A percentile compares a stretch with the other conserved stretches of the same genome.
Conservation (phyloP, 257 asterid species). For the Nicotiana obtusifolia region DNA sequence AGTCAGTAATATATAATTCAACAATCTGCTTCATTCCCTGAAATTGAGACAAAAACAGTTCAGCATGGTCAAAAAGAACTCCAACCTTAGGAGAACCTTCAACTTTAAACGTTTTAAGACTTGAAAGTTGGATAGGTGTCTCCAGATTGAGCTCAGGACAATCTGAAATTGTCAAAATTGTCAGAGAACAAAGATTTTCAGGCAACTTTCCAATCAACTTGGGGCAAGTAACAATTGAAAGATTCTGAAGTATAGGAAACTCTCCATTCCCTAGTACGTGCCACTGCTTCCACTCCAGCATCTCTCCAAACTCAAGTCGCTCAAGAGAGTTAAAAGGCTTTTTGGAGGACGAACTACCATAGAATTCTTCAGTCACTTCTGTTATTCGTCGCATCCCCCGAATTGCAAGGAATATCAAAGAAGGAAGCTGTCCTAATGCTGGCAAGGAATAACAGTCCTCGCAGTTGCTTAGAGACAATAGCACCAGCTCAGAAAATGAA, state of each 20-base stretch:
- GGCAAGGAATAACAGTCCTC: background rate
- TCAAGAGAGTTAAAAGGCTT: slow-evolving; percentile 4
- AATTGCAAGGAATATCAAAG: background rate
- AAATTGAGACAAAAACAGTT: background rate
- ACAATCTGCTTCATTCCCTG: background rate
- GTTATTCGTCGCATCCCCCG: background rate
- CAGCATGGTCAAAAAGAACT: background rate
- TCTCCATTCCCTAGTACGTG: background rate
- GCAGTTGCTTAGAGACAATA: background rate
- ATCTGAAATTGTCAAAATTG: background rate
- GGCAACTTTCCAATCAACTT: slow-evolving; percentile 7
- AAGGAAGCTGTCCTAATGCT: background rate
- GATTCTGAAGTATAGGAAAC: background rate
- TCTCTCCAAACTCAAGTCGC: background rate
- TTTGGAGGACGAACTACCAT: background rate
- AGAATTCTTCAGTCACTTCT: background rate
- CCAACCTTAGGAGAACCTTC: background rate
- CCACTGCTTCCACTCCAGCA: slow-evolving; percentile 8
- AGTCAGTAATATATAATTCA: background rate
- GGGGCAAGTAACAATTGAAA: background rate
- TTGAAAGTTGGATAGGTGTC: background rate
- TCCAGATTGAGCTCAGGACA: background rate
- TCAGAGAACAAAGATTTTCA: background rate
- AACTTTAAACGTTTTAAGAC: background rate
- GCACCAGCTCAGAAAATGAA: background rate